These are phyloP conservation scores for Anethum foeniculum DNA, from an alignment of 140 eudicot species.

Conservation along the genomic window DNA sequence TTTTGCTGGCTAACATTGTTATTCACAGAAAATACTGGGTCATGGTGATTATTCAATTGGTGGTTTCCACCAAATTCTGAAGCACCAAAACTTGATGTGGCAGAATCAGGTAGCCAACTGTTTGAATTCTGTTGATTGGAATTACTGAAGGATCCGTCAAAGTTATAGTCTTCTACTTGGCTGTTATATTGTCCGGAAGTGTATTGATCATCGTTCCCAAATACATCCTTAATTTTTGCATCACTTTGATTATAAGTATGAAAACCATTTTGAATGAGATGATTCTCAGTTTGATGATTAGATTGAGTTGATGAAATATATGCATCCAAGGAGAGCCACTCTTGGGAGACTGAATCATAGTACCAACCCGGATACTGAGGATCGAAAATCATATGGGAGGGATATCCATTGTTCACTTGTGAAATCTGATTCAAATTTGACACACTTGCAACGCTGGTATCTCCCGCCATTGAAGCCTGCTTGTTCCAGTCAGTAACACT, in stretches of 20 bases:
- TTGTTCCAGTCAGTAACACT: constrained; percentile 36
- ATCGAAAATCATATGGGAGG: constrained; percentile 81
- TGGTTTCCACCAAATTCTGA: constrained; percentile 25
- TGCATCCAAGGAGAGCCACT: constrained; percentile 61
- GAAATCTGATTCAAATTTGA: constrained; percentile 45
- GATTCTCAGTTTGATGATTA: constrained; percentile 34
- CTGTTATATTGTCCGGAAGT: constrained; percentile 20
- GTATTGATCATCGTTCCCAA: constrained; percentile 24
- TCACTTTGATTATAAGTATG: constrained; percentile 31
- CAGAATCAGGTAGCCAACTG: constrained; percentile 34
- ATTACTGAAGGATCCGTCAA: constrained; percentile 30
- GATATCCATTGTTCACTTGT: constrained; percentile 54
- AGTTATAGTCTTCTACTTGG: constrained; percentile 37
- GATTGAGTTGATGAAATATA: constrained; percentile 35
- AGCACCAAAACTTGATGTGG: constrained; percentile 18
- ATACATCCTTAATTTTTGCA: constrained; percentile 22
- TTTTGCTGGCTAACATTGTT: constrained; percentile 36
- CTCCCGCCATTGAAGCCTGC: constrained; percentile 28
- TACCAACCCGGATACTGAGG: constrained; percentile 97
- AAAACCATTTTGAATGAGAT: constrained; percentile 37
- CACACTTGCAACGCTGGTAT: constrained; percentile 27
- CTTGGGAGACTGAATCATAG: constrained; percentile 64
- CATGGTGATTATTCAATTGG: constrained; percentile 31
- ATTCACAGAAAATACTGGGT: constrained; percentile 20
- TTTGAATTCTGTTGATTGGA: constrained; percentile 35